A percentile compares a stretch with the other conserved stretches of the same genome.
Evolutionary conservation across 768 basidiomycete genomes (phyloP).

Genomic region (Rhizopogon rudus): DNA sequence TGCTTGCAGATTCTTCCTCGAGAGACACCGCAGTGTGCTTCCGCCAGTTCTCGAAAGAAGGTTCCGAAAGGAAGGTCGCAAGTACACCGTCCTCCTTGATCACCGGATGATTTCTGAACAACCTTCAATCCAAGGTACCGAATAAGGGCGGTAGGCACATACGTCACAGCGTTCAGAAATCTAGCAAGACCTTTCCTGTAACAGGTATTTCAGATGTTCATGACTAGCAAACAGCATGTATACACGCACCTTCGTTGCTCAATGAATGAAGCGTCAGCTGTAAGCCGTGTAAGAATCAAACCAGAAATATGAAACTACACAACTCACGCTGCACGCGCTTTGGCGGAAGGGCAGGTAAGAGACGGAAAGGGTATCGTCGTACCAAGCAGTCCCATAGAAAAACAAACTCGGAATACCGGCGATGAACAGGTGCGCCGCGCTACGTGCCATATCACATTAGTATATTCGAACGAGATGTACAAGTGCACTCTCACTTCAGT

Average conservation of each 20-base stretch:
- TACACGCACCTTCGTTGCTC: constrained; percentile 74
- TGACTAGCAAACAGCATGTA: background rate
- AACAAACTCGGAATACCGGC: constrained; percentile 92
- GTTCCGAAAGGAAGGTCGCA: constrained; percentile 74
- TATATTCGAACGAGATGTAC: constrained; percentile 3
- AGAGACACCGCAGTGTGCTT: constrained; percentile 71
- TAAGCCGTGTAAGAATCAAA: constrained; percentile 6
- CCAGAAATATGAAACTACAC: background rate
- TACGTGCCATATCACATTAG: constrained; percentile 23
- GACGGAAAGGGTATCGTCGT: constrained; percentile 89
- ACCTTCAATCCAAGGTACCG: background rate
- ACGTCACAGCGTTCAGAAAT: constrained; percentile 78
- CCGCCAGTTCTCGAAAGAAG: constrained; percentile 84
- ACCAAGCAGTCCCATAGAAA: constrained; percentile 85
- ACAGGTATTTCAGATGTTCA: constrained; percentile 1
- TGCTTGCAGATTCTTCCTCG: constrained; percentile 84
- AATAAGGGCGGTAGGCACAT: constrained; percentile 20
- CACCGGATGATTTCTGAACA: constrained; percentile 81
- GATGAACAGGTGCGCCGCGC: constrained; percentile 63
- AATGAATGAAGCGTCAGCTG: constrained; percentile 85
- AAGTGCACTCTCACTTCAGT: constrained; percentile 57
- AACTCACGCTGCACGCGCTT: constrained; percentile 85
- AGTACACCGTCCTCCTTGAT: constrained; percentile 85
- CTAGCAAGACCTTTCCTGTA: constrained; percentile 73
- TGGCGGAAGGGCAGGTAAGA: constrained; percentile 84